A percentile compares a stretch with the other conserved stretches of the same genome.
phyloP scores from a whole-genome alignment of 2,329 filamentous ascomycete genomes.

The Diplodia sapinea region DNA sequence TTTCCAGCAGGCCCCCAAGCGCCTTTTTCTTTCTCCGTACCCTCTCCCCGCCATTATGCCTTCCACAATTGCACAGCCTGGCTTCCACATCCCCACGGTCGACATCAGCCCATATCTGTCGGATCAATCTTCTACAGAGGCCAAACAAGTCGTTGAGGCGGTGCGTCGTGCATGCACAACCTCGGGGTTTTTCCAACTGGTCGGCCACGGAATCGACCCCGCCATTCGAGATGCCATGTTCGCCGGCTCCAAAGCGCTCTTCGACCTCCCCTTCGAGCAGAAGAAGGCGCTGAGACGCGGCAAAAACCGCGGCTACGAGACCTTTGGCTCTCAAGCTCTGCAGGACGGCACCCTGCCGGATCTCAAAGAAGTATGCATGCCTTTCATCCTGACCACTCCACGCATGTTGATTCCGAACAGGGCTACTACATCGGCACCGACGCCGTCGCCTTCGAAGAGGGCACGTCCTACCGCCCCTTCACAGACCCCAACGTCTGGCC shows the following conservation, averaged over 20 bases:
- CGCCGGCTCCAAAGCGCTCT: constrained; percentile 20
- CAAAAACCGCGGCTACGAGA: constrained; percentile 32
- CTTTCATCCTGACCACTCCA: background rate
- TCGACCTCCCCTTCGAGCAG: constrained; percentile 7
- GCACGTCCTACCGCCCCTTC: constrained; percentile 12
- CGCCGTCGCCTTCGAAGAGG: background rate
- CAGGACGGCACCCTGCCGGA: constrained; percentile 31
- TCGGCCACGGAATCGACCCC: constrained; percentile 13
- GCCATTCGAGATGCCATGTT: constrained; percentile 17
- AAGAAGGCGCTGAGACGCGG: constrained; percentile 26
- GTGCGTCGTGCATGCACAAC: constrained; percentile 19
- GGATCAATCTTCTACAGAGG: constrained; percentile 6
- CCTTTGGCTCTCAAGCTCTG: constrained; percentile 32
- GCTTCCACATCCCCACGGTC: constrained; percentile 20
- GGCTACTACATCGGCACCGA: constrained; percentile 30
- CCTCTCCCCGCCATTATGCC: constrained; percentile 1
- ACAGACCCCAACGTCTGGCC: constrained; percentile 29
- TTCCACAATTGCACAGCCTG: background rate
- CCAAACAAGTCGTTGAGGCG: constrained; percentile 4
- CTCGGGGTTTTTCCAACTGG: constrained; percentile 28
- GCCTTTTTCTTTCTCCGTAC: background rate
- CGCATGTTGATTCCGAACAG: background rate
- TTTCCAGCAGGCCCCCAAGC: background rate
- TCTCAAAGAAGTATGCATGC: constrained; percentile 32
- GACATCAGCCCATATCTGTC: constrained; percentile 20